Base-by-base conservation (phyloP, 768 basidiomycete species). In the Tylopilus subfusipes region DNA sequence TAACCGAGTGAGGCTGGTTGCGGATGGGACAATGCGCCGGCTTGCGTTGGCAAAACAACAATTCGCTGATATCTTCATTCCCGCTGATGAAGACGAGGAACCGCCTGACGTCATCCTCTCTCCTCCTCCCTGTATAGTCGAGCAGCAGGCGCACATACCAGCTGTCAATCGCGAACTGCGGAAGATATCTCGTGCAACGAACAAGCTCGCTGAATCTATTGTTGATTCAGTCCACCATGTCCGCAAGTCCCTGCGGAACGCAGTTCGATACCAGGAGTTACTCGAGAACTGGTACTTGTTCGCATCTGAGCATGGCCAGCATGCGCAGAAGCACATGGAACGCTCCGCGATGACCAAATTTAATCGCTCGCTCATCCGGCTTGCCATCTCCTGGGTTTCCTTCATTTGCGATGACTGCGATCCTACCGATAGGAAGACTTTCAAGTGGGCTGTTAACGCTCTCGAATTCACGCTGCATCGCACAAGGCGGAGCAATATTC, bases 331-430 rank as follows among this genome's bases (percentile, higher is more conserved):
- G 59, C 85, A 90, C 68, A 90, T 97, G 86, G 93, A 96, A 61
- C 81, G 80, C 16, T 65, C 81, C 0, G 77, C 83, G 0, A 68
- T 86, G 50, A 74, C 80, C 61, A 86, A 88, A 60, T 96, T 97
- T 72, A 88, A 90, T 65, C 82, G 88, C 8, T 78, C 88, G 4
- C 78, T 98, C 31, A 88, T 95, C 70, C 87, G 85, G 56, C 81
- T 98, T 49, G 93, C 95, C 11, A 98, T 98, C 62, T 89, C 91
- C 13, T 99, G 96, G 96, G 92, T 98, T 31, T 88, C 93, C 42
- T 98, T 99, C 77, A 96, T 98, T 59, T 97, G 93, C 73, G 94
- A 98, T 66, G 92, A 95, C 63, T 99, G 97, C 73, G 91, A 97
- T 62, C 93, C 95, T 9, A 88, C 91, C 31, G 95, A 98, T 69